Evolutionary conservation across 371 early-diverging fungal species (phyloP).

Genomic region (Lichtheimia hyalospora): DNA sequence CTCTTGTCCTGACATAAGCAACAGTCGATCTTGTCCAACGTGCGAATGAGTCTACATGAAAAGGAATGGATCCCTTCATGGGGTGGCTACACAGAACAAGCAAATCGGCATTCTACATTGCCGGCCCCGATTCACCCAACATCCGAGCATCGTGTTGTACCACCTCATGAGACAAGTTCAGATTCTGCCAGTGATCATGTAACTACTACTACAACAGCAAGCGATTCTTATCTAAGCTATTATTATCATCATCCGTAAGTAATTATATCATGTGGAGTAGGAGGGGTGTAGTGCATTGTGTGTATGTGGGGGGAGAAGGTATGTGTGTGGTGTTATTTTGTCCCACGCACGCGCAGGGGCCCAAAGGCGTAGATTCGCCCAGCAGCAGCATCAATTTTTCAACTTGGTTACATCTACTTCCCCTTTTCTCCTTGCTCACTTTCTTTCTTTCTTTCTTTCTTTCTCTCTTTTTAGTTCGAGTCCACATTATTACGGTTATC

Average conservation of each 20-base stretch:
- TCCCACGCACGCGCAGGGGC: conserved; percentile 15
- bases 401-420: background rate
- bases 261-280: background rate
- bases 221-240: background rate
- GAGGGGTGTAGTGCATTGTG: background rate
- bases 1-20: too few species aligned
- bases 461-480: background rate
- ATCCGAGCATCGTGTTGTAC: conserved; percentile 7
- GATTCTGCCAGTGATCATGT: background rate
- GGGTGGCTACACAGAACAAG: background rate
- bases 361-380: conserved; percentile 3
- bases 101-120: conserved; percentile 8
- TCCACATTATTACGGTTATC: conserved; percentile 12
- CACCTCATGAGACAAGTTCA: background rate
- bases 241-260: conserved; percentile 1
- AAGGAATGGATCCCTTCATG: conserved; percentile 18
- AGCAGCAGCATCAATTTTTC: background rate
- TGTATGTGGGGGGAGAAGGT: background rate
- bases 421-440: background rate
- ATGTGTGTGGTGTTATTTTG: background rate
- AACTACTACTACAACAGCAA: background rate
- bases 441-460: conserved; percentile 2
- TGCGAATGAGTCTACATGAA: conserved; percentile 17
- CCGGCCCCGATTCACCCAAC: conserved; percentile 22
- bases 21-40: too few species aligned